Conservation (phyloP, 257 asterid genomes). For the Nicotiana tomentosiformis region DNA sequence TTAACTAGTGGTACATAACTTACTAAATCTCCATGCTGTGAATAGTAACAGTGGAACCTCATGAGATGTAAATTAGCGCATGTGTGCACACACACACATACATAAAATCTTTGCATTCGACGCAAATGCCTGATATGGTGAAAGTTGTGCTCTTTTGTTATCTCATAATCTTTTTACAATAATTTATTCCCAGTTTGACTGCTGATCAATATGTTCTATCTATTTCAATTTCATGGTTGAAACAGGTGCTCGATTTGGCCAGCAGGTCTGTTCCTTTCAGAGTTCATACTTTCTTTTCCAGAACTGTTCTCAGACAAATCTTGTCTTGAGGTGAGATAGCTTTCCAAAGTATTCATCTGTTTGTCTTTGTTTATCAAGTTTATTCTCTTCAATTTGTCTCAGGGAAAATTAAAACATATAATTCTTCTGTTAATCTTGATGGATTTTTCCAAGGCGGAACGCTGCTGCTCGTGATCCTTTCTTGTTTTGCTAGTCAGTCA, state of each 20-base stretch:
- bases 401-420: not conserved
- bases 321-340: slow-evolving; percentile 84
- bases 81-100: too few species aligned
- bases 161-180: not conserved
- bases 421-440: not conserved
- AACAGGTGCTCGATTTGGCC: slow-evolving; percentile 95
- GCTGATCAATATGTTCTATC: not conserved
- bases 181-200: not conserved
- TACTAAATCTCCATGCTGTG: too few species aligned
- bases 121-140: not conserved
- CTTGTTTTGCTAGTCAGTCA: not conserved
- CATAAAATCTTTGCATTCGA: not conserved
- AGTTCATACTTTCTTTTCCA: slow-evolving; percentile 83
- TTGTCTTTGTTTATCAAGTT: not conserved
- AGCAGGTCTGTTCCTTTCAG: slow-evolving; percentile 87
- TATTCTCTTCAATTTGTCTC: not conserved
- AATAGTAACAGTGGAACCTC: too few species aligned
- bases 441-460: not conserved
- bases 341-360: not conserved
- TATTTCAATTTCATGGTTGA: slow-evolving; percentile 15
- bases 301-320: slow-evolving; percentile 62
- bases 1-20: too few species aligned
- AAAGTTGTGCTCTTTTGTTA: not conserved
- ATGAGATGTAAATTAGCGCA: too few species aligned
- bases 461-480: not conserved